Base-by-base conservation (phyloP, 306 rosid species). In the Acmispon strigosus region DNA sequence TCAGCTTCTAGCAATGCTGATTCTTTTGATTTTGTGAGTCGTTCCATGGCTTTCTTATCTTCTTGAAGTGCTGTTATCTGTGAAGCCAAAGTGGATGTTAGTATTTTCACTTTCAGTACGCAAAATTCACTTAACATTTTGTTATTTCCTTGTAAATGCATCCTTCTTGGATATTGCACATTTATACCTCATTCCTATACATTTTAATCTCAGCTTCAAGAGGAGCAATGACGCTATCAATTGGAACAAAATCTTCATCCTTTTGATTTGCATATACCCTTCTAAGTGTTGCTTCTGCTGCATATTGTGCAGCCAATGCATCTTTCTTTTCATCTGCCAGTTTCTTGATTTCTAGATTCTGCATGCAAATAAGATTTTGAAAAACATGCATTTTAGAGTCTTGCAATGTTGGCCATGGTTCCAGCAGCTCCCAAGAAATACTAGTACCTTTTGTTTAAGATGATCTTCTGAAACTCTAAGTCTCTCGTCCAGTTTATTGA, bases 281-380 rank as follows among this genome's bases (percentile, higher is more conserved):
- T 77, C 96, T 80, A 32, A 90, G 92, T 67, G 89, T 76, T 79
- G 92, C 91, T 87, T 93, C 98, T 36, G 89, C 97, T 14, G 98
- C 94, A 76, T 85, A 88, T 47, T 90, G 92, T 36, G 94, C 91
- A 55, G 90, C 90, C 81, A 93, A 42, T 53, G 97, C 96, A 19
- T 82, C 83, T 79, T 85, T 90, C 85, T 87, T 93, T 53, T 93
- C 97, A 51, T 70, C 87, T 36, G 76, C 53, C 78, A 87, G 70
- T 69, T 71, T 90, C 92, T 76, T 90, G 69, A 84, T 80, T 76
- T 90, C 98, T 70, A 87, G 86, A 83, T 88, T 90, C 98, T 93
- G 87, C 79, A 69, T 42, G 59, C 49, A 17, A 57, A 67, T 72
- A 19, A 6, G 49, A 62, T 77, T 82, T 76, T 29, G n/a, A 24